These are phyloP conservation scores for Cerrena zonata DNA, from an alignment of 1,284 basidiomycete genomes.

Conservation along the genomic window DNA sequence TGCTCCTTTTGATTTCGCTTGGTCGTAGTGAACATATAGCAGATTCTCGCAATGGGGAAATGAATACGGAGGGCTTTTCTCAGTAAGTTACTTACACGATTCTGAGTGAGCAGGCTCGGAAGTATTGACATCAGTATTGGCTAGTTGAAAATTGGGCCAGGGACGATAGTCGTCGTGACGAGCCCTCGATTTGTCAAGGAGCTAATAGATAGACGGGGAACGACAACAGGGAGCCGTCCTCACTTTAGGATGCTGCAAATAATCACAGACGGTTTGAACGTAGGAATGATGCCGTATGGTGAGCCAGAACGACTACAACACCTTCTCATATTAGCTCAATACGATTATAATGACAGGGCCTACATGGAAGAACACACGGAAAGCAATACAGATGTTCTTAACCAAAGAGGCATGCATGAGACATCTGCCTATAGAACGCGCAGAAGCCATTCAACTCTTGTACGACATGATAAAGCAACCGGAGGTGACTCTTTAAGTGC, in stretches of 20 bases:
- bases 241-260: neutral
- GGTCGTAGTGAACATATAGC: neutral
- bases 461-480: conserved; percentile 27
- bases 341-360: conserved; percentile 11
- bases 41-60: conserved; percentile 8
- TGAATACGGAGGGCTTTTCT: conserved; percentile 4
- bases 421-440: conserved; percentile 24
- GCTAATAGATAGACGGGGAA: conserved; percentile 18
- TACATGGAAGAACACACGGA: conserved; percentile 29
- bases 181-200: conserved; percentile 19
- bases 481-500: conserved; percentile 18
- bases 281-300: conserved; percentile 18
- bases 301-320: conserved; percentile 4
- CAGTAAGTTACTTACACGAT: neutral
- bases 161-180: conserved; percentile 23
- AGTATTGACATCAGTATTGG: conserved; percentile 8
- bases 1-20: neutral
- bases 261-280: conserved; percentile 1
- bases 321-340: neutral
- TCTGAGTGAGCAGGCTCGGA: neutral
- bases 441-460: conserved; percentile 31
- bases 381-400: conserved; percentile 25
- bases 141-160: conserved; percentile 21
- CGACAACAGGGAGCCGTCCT: conserved; percentile 13
- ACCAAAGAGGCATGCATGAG: conserved; percentile 20